Percentiles rank a stretch among this genome's conserved stretches.
phyloP scores from a whole-genome alignment of 306 rosid species.

The Erythrophleum fordii region DNA sequence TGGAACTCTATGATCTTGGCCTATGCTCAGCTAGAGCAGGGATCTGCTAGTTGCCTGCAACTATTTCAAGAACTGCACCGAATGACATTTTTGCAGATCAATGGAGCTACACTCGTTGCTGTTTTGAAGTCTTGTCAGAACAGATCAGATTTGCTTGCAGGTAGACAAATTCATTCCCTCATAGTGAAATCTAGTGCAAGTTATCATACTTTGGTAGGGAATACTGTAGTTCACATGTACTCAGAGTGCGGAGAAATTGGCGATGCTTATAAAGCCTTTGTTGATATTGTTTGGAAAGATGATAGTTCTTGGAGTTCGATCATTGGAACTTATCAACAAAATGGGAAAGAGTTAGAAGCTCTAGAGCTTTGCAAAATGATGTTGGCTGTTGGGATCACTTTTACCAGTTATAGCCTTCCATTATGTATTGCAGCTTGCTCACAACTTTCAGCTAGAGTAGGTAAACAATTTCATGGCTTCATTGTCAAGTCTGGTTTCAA shows the following conservation, averaged over 20 bases:
- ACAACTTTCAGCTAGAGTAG: not conserved
- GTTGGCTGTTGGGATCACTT: conserved; percentile 50
- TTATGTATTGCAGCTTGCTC: conserved; percentile 36
- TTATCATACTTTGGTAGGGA: conserved; percentile 49
- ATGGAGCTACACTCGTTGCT: not conserved
- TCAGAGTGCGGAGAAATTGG: conserved; percentile 48
- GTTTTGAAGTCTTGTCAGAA: conserved; percentile 48
- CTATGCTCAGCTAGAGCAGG: conserved; percentile 42
- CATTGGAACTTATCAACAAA: conserved; percentile 49
- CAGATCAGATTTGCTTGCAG: conserved; percentile 47
- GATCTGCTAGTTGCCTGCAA: conserved; percentile 43
- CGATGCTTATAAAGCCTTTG: conserved; percentile 29
- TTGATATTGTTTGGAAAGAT: conserved; percentile 42
- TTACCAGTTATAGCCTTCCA: conserved; percentile 52
- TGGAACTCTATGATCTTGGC: conserved; percentile 60
- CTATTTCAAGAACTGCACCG: conserved; percentile 46
- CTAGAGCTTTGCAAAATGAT: conserved; percentile 53
- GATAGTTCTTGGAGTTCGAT: conserved; percentile 39
- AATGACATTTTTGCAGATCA: conserved; percentile 4
- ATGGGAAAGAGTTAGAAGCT: conserved; percentile 52
- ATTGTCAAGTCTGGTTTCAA: conserved; percentile 51
- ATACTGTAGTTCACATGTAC: conserved; percentile 60
- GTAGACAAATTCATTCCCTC: conserved; percentile 54
- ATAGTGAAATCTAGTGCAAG: conserved; percentile 44
- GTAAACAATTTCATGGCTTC: conserved; percentile 38